A percentile compares a stretch with the other conserved stretches of the same genome.
Evolutionary conservation across 1,139 yeast genomes (phyloP).

Genomic region (Eremothecium coryli): DNA sequence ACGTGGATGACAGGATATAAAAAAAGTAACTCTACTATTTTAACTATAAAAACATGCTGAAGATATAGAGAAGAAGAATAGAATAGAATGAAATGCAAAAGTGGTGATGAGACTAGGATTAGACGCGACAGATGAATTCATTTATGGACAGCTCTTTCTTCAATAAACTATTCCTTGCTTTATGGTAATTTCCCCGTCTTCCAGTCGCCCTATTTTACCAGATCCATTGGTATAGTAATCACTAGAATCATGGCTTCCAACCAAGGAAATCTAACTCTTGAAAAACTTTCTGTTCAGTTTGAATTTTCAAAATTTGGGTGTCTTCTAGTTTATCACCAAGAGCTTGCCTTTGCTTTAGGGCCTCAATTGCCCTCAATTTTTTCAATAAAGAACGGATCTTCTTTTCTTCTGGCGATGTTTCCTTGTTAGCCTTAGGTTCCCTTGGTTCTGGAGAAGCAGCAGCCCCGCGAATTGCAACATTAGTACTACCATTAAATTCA

Average conservation of each 20-base stretch:
- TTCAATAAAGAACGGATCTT: slow-evolving; percentile 83
- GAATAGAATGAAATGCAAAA: background rate
- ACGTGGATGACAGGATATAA: too few species aligned
- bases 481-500: slow-evolving; percentile 10
- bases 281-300: slow-evolving; percentile 74
- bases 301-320: slow-evolving; percentile 83
- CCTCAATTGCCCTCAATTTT: slow-evolving; percentile 89
- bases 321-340: slow-evolving; percentile 81
- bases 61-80: background rate
- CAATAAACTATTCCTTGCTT: background rate
- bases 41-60: background rate
- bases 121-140: background rate
- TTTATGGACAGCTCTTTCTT: background rate
- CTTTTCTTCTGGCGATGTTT: slow-evolving; percentile 58
- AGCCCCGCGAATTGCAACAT: background rate
- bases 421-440: slow-evolving; percentile 13
- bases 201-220: background rate
- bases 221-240: background rate
- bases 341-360: slow-evolving; percentile 76
- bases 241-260: slow-evolving; percentile 24
- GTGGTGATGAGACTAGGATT: background rate
- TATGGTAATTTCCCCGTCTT: background rate
- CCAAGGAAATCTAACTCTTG: slow-evolving; percentile 66
- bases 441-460: slow-evolving; percentile 4
- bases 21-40: background rate